phyloP scores from a whole-genome alignment of 495 filamentous ascomycete species.

The Neurospora sp. region DNA sequence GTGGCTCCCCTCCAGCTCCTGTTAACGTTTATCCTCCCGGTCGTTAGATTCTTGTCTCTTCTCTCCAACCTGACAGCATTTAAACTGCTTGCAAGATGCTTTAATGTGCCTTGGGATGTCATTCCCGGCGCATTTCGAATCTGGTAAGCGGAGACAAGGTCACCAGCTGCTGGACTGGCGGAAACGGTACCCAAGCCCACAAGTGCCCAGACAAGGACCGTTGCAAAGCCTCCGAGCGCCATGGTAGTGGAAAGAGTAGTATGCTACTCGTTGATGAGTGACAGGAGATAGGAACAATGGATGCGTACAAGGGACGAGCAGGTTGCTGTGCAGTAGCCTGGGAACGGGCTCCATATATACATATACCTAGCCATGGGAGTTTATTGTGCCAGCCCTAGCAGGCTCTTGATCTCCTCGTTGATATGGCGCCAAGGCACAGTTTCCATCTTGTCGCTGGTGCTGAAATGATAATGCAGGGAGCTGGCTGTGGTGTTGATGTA shows the following conservation, averaged over 20 bases:
- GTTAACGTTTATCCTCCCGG: constrained; percentile 5
- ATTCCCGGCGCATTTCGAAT: background rate
- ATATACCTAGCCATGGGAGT: background rate
- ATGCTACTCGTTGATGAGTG: background rate
- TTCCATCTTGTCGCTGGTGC: background rate
- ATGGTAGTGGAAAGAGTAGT: background rate
- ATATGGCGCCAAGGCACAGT: background rate
- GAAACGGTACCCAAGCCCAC: background rate
- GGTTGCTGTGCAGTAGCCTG: background rate
- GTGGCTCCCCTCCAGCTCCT: constrained; percentile 2
- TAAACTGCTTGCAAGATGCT: constrained; percentile 1
- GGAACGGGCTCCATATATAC: background rate
- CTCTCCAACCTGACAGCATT: background rate
- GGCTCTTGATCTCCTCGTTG: background rate
- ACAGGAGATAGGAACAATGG: background rate
- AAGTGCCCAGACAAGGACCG: background rate
- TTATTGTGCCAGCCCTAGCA: background rate
- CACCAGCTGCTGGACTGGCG: background rate
- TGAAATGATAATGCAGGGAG: background rate
- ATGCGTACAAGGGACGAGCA: background rate
- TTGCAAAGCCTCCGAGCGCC: background rate
- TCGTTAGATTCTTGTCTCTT: background rate
- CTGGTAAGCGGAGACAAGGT: background rate
- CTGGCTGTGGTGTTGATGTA: background rate
- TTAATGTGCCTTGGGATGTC: background rate